A percentile compares a stretch with the other conserved stretches of the same genome.
Evolutionary conservation across 495 filamentous ascomycete genomes (phyloP).

Genomic region (Aspergillus sclerotioniger): DNA sequence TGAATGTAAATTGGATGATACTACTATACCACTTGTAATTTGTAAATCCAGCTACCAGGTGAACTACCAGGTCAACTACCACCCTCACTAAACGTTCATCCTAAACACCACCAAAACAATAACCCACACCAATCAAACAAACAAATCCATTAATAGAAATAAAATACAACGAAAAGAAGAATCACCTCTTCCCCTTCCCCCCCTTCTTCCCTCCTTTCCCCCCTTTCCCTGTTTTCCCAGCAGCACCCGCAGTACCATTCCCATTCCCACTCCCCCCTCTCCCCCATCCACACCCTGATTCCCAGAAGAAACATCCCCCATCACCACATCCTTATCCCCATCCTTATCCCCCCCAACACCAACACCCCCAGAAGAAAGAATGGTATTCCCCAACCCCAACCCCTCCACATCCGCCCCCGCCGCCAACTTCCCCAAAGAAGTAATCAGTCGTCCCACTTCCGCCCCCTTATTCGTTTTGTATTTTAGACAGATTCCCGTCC

Average conservation of each 20-base stretch:
- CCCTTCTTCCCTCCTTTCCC: slow-evolving; percentile 29
- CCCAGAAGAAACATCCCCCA: slow-evolving; percentile 27
- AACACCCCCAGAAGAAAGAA: slow-evolving; percentile 21
- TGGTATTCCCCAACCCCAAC: slow-evolving; percentile 42
- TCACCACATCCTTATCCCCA: slow-evolving; percentile 36
- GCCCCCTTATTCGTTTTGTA: slow-evolving; percentile 89
- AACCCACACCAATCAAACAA: too few relatives aligned
- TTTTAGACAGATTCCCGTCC: slow-evolving; percentile 77
- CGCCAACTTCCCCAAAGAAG: slow-evolving; percentile 66
- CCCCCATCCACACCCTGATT: slow-evolving; percentile 8
- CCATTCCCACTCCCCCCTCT: slow-evolving; percentile 12
- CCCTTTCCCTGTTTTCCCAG: slow-evolving; percentile 20
- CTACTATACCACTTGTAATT: too few relatives aligned
- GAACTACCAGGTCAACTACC: too few relatives aligned
- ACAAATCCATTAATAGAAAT: background rate
- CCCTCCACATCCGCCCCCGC: slow-evolving; percentile 58
- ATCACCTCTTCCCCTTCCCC: slow-evolving; percentile 35
- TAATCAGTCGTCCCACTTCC: slow-evolving; percentile 80
- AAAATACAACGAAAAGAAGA: background rate
- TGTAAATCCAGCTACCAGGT: too few relatives aligned
- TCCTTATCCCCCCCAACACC: too few relatives aligned
- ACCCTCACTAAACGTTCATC: too few relatives aligned
- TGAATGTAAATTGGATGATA: too few relatives aligned
- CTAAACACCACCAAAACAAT: too few relatives aligned
- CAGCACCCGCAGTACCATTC: slow-evolving; percentile 15